Evolutionary conservation across 768 basidiomycete genomes (phyloP), one percentile per base, ranked within the genome.

Genomic region (Podaxis sp.): DNA sequence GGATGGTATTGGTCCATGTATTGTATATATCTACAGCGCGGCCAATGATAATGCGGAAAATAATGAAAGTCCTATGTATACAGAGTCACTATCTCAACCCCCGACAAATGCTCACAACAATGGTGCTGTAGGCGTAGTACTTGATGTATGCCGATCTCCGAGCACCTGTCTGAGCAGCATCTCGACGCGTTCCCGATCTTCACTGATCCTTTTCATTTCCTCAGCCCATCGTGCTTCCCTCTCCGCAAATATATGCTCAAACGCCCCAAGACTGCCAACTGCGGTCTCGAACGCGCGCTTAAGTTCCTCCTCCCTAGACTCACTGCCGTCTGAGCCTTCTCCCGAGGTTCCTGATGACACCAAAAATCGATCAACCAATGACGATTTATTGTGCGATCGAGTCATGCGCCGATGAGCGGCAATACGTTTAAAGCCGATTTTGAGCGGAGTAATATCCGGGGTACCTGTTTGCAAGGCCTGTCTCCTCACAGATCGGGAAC

Each of bases 221-320:
- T 90, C 87, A 41, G 79, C 73, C 86, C 89, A 90, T 46, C 90
- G 77, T 53, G 81, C 79, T 70, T 89, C 89, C 17, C 90, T 77
- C 65, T 87, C 81, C 22, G 87, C 87, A 58, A 90, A 91, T 37
- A 93, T 86, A 37, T 76, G 73, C 37, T 86, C 82, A 57, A 93
- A 76, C 17, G 82, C 78, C 28, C 82, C 81, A 24, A 92, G 79
- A 66, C 89, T 90, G 1, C 84, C 86, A 54, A 92, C 66, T 1
- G 90, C 86, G 1, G 86, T 82, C 65, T 87, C 87, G 50, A 93
- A 74, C 1, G 88, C 89, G 0, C 86, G 82, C 62, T 84, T 86
- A 37, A 93, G 75, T 48, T 91, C 89, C 56, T 81, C 84, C 65
- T 90, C 88, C 0, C 83, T 77, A 1, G 80, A 74, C 51, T 83